Base-by-base conservation (phyloP, 108 stramenopile species). In the Parietichytrium sp. region DNA sequence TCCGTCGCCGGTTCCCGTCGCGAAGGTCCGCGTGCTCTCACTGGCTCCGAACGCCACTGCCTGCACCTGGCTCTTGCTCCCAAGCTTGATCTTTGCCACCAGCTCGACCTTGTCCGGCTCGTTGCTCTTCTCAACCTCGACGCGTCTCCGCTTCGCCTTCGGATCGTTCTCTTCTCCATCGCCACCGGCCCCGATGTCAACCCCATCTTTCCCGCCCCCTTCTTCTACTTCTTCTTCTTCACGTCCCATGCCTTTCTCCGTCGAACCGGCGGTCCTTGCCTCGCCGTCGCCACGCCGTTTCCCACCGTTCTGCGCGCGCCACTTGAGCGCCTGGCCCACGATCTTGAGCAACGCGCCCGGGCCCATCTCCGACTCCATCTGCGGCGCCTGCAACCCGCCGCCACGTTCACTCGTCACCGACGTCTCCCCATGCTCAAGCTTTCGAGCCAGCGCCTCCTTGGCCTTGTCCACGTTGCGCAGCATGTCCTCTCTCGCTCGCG, bases 1-100 rank as follows among this genome's bases (percentile, higher is more conserved):
- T 25, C 97, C 97, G 85, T 97, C 97, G 16, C 91, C 88, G 15
- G 91, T 90, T 3, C 95, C 97, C 6, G 95, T 96, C 0, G 95
- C 88, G 16, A 97, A 81, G 27, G 88, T 79, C 38, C 77, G 53
- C 6, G 88, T 91, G 78, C n/a, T 92, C 91, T 3, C 61, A 72
- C 38, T 33, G 23, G 0, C 36, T 72, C 23, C 61, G 45, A 10
- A 42, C 6, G 10, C 38, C 42, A 20, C 45, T 72, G 0, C 36
- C 20, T 27, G 85, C 48, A 80, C 83, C 61, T 54, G 84, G 80
- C 72, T 82, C 45, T 84, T 83, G 78, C 36, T 25, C 61, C 83
- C 88, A 52, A 81, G 82, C 4, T 33, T 81, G 18, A 54, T 83
- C 78, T 45, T 82, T 16, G 26, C 79, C 47, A 54, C 30, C n/a